Conservation (phyloP, 495 filamentous ascomycete genomes). For the Hypomontagnella submonticulosa region DNA sequence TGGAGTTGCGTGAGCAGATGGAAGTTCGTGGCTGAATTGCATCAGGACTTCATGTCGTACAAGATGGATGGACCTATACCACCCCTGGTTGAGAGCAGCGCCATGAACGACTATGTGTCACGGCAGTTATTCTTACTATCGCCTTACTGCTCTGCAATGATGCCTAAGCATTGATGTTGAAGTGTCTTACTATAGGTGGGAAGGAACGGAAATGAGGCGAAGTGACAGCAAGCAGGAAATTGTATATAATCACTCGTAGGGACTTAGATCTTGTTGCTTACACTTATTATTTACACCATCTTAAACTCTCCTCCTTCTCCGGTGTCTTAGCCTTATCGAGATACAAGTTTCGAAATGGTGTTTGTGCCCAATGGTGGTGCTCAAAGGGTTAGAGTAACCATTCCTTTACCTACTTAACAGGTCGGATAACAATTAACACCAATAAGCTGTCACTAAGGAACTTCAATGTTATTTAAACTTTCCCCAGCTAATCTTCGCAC, state of each 20-base stretch:
- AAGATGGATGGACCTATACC: neutral
- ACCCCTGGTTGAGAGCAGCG: neutral
- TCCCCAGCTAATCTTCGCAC: no score
- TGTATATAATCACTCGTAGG: neutral
- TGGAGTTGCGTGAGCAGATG: no score
- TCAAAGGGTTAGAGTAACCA: conserved; percentile 6
- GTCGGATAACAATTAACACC: no score
- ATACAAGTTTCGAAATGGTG: conserved; percentile 5
- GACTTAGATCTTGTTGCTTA: neutral
- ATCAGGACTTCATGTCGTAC: conserved; percentile 6
- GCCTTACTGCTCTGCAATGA: neutral
- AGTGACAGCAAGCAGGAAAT: neutral
- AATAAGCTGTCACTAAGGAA: no score
- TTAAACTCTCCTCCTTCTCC: neutral
- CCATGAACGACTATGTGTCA: conserved; percentile 5
- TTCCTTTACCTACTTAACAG: no score
- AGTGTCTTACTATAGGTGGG: neutral
- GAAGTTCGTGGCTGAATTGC: neutral
- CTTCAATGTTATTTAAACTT: no score
- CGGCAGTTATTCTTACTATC: conserved; percentile 9
- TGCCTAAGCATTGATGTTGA: neutral
- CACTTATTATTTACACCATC: neutral
- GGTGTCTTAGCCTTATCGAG: conserved; percentile 19
- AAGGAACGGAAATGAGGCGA: neutral
- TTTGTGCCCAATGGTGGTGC: conserved; percentile 4